Percentiles rank a stretch among this genome's conserved stretches.
Evolutionary conservation across 2,329 filamentous ascomycete genomes (phyloP).

Genomic region (Teratosphaeria viscida): DNA sequence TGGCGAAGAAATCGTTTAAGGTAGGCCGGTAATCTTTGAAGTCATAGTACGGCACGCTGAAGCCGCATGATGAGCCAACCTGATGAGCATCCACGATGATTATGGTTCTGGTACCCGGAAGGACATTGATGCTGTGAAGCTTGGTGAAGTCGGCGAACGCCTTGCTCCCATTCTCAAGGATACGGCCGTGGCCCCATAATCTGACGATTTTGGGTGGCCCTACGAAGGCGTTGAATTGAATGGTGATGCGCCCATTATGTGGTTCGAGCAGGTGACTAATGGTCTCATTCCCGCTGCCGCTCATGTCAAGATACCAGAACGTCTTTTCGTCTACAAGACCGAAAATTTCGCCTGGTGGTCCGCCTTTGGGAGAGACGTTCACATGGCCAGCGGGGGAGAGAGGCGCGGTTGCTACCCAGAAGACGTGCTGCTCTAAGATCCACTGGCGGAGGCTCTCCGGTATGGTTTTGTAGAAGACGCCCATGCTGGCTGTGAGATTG

Average conservation of each 20-base stretch:
- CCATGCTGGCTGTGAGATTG: slow-evolving; percentile 21
- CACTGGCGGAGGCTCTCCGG: slow-evolving; percentile 29
- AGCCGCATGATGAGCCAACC: slow-evolving; percentile 34
- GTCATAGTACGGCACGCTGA: slow-evolving; percentile 34
- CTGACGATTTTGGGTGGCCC: slow-evolving; percentile 34
- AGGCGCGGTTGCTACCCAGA: slow-evolving; percentile 35
- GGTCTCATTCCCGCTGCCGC: slow-evolving; percentile 35
- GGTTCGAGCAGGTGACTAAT: slow-evolving; percentile 33
- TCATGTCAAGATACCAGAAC: slow-evolving; percentile 38
- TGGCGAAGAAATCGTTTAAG: slow-evolving; percentile 32
- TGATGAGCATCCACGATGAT: slow-evolving; percentile 35
- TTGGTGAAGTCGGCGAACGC: slow-evolving; percentile 26
- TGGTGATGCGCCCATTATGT: slow-evolving; percentile 32
- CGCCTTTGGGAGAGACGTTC: slow-evolving; percentile 38
- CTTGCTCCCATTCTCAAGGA: slow-evolving; percentile 28
- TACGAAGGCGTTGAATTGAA: slow-evolving; percentile 34
- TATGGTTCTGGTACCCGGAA: slow-evolving; percentile 30
- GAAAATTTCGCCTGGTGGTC: slow-evolving; percentile 24
- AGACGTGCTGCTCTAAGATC: slow-evolving; percentile 35
- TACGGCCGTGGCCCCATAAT: slow-evolving; percentile 30
- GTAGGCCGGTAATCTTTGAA: slow-evolving; percentile 31
- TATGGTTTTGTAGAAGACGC: slow-evolving; percentile 35
- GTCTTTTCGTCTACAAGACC: slow-evolving; percentile 29
- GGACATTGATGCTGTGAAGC: slow-evolving; percentile 24
- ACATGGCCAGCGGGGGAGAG: slow-evolving; percentile 32